These are phyloP conservation scores for Umbelopsis sp. DNA, from an alignment of 371 early-diverging fungal species.

Conservation along the genomic window DNA sequence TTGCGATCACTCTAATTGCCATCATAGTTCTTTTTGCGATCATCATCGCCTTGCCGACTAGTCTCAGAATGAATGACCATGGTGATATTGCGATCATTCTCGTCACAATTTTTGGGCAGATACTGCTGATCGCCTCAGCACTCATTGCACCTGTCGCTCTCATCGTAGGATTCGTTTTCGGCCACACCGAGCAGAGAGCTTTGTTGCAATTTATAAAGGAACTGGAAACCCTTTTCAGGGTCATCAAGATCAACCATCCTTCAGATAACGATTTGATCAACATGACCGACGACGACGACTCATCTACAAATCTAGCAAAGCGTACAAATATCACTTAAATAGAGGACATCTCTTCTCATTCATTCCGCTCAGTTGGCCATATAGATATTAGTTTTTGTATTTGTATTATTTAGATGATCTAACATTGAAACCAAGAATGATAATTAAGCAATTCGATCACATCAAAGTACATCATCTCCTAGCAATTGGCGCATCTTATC, in stretches of 20 bases:
- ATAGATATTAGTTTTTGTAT: too few relatives aligned
- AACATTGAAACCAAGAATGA: neutral
- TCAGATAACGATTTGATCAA: neutral
- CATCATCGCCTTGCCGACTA: conserved; percentile 23
- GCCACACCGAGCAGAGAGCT: conserved; percentile 39
- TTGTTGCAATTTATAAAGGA: conserved; percentile 35
- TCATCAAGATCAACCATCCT: neutral
- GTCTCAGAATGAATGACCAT: neutral
- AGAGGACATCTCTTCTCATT: neutral
- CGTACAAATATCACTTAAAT: neutral
- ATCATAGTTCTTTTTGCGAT: conserved; percentile 25
- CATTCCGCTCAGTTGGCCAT: neutral
- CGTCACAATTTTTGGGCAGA: conserved; percentile 25
- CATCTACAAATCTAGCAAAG: neutral
- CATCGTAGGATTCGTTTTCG: conserved; percentile 53
- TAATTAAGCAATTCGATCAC: neutral
- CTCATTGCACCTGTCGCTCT: conserved; percentile 29
- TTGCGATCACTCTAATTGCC: conserved; percentile 20
- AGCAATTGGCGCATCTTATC: conserved; percentile 33
- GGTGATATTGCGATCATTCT: conserved; percentile 5
- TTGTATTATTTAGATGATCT: too few relatives aligned
- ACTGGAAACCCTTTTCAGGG: conserved; percentile 25
- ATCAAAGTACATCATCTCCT: conserved; percentile 24
- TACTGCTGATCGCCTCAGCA: conserved; percentile 25
- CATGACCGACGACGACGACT: neutral